A percentile compares a stretch with the other conserved stretches of the same genome.
phyloP scores from a whole-genome alignment of 139 green algal species.

The Coccomyxa sp. region DNA sequence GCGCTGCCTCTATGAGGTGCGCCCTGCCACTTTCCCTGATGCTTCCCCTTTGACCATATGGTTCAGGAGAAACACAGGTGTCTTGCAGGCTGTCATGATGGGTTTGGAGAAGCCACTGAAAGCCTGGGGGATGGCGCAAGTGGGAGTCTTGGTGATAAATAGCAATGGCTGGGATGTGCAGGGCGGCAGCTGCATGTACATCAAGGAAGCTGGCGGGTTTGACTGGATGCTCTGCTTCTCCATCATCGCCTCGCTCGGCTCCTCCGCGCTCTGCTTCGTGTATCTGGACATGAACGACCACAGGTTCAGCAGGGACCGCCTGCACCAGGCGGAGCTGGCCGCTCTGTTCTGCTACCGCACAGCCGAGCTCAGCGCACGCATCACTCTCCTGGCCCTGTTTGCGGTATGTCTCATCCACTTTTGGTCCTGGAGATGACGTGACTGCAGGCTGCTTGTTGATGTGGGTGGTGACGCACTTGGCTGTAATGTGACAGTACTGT shows the following conservation, averaged over 20 bases:
- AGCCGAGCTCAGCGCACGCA: constrained; percentile 18
- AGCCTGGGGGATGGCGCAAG: too few relatives aligned
- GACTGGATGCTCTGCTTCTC: not conserved
- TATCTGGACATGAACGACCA: not conserved
- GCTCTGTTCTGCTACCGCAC: constrained; percentile 24
- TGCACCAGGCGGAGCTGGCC: constrained; percentile 11
- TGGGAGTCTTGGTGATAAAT: too few relatives aligned
- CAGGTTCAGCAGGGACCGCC: not conserved
- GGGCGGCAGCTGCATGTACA: not conserved
- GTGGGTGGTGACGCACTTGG: too few relatives aligned
- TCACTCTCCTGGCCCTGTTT: constrained; percentile 27
- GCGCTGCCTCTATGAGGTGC: not conserved
- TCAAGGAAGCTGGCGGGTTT: not conserved
- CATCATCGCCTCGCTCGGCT: not conserved
- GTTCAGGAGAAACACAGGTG: too few relatives aligned
- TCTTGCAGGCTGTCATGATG: too few relatives aligned
- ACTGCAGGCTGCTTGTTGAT: not conserved
- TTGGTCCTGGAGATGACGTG: not conserved
- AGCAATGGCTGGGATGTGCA: too few relatives aligned
- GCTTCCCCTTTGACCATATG: too few relatives aligned
- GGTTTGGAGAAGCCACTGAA: too few relatives aligned
- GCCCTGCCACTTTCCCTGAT: too few relatives aligned
- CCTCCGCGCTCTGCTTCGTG: not conserved
- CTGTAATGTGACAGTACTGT: too few relatives aligned
- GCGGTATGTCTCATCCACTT: not conserved